Conservation (phyloP, 1,284 basidiomycete species). For the Cutaneotrichosporon sp. region DNA sequence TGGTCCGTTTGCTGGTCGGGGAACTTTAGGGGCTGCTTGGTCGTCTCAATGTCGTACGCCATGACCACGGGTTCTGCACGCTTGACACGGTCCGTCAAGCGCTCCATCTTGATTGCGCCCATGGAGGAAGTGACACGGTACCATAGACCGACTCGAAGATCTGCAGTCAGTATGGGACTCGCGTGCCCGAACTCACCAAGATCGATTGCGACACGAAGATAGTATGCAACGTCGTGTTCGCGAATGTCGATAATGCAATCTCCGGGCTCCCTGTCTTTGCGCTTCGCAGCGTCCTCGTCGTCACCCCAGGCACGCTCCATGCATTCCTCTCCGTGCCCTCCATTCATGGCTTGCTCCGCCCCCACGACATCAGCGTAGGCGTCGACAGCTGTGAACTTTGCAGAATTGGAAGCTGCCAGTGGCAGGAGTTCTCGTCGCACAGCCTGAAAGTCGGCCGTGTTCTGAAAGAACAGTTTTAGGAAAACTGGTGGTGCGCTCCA, state of each 20-base stretch:
- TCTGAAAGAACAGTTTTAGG: slow-evolving; percentile 84
- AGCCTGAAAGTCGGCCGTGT: slow-evolving; percentile 81
- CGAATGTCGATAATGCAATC: slow-evolving; percentile 91
- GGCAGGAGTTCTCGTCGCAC: slow-evolving; percentile 86
- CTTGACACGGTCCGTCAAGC: slow-evolving; percentile 79
- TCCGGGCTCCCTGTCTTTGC: slow-evolving; percentile 62
- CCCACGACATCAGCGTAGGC: slow-evolving; percentile 97
- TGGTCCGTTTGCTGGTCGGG: slow-evolving; percentile 94
- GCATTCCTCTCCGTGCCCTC: slow-evolving; percentile 52
- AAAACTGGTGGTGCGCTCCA: slow-evolving; percentile 84
- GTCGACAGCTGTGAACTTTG: slow-evolving; percentile 93
- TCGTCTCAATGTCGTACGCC: slow-evolving; percentile 99
- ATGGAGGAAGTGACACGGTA: slow-evolving; percentile 80
- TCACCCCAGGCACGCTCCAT: slow-evolving; percentile 54
- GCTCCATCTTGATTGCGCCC: slow-evolving; percentile 71
- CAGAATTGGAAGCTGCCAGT: slow-evolving; percentile 79
- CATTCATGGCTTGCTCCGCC: slow-evolving; percentile 54
- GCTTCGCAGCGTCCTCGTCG: slow-evolving; percentile 50
- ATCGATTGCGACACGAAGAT: slow-evolving; percentile 96
- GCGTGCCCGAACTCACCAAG: slow-evolving; percentile 53
- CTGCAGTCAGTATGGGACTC: slow-evolving; percentile 41
- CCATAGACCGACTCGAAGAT: slow-evolving; percentile 96
- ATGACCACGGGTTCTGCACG: slow-evolving; percentile 99
- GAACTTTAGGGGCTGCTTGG: slow-evolving; percentile 97
- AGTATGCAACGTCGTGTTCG: slow-evolving; percentile 97